A percentile compares a stretch with the other conserved stretches of the same genome.
Conservation (phyloP, 257 asterid genomes). For the Solanum bukasovii region DNA sequence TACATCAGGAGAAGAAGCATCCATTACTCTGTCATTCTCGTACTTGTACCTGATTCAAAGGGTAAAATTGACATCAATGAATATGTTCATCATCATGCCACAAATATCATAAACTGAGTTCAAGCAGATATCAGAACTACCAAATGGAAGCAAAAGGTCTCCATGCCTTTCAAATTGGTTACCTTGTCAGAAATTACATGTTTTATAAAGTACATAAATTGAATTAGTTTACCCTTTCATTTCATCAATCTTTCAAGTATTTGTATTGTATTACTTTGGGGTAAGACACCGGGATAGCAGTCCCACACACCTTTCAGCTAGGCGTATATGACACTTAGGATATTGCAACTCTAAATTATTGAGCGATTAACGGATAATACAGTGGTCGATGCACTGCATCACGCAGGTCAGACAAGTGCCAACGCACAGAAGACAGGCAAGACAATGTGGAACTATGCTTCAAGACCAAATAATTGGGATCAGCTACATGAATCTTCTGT, state of each 20-base stretch:
- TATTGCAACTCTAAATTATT: neutral
- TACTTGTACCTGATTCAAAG: conserved; percentile 65
- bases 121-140: neutral
- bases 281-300: neutral
- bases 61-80: neutral
- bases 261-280: neutral
- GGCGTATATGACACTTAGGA: neutral
- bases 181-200: neutral
- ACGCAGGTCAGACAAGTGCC: neutral
- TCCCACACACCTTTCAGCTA: neutral
- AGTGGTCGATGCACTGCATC: neutral
- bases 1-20: conserved; percentile 76
- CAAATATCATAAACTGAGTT: neutral
- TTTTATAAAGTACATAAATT: neutral
- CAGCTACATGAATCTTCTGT: neutral
- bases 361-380: neutral
- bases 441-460: neutral
- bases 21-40: conserved; percentile 80
- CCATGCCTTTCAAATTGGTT: neutral
- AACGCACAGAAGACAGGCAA: neutral
- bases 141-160: neutral
- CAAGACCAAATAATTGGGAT: neutral
- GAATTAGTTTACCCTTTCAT: neutral
- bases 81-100: neutral
- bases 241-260: neutral